Percentiles rank a stretch among this genome's conserved stretches.
These are phyloP conservation scores for Leccinum truebloodii DNA, from an alignment of 768 basidiomycete genomes.

Conservation along the genomic window DNA sequence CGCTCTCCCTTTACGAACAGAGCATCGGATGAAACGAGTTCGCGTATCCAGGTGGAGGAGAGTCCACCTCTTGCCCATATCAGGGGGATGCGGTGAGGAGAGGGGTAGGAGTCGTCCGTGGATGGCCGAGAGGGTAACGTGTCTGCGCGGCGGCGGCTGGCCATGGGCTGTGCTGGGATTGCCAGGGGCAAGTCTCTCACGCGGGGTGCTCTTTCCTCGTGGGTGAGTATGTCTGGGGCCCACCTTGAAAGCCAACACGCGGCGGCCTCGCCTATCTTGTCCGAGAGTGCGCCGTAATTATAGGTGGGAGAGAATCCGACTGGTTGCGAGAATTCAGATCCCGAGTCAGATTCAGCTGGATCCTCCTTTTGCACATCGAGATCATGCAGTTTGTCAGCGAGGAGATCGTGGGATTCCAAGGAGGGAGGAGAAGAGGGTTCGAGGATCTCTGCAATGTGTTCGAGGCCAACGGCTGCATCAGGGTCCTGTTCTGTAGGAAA, in stretches of 20 bases:
- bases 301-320: constrained; percentile 42
- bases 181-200: constrained; percentile 19
- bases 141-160: constrained; percentile 31
- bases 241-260: constrained; percentile 87
- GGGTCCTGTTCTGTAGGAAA: constrained; percentile 43
- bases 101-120: constrained; percentile 14
- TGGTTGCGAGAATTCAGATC: constrained; percentile 25
- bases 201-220: constrained; percentile 47
- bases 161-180: constrained; percentile 14
- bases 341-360: constrained; percentile 35
- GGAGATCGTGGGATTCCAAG: constrained; percentile 21
- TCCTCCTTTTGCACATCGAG: constrained; percentile 39
- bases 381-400: constrained; percentile 34
- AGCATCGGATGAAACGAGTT: constrained; percentile 72
- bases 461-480: constrained; percentile 69
- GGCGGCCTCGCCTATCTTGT: constrained; percentile 90
- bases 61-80: constrained; percentile 81
- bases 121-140: constrained; percentile 30
- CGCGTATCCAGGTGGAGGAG: constrained; percentile 70
- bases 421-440: constrained; percentile 31
- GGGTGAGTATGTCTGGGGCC: constrained; percentile 75
- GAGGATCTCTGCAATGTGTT: constrained; percentile 57
- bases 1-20: constrained; percentile 79
- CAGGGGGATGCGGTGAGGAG: constrained; percentile 39
- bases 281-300: constrained; percentile 84